Conservation (phyloP, 2,329 filamentous ascomycete species). For the Neonectria sp. region DNA sequence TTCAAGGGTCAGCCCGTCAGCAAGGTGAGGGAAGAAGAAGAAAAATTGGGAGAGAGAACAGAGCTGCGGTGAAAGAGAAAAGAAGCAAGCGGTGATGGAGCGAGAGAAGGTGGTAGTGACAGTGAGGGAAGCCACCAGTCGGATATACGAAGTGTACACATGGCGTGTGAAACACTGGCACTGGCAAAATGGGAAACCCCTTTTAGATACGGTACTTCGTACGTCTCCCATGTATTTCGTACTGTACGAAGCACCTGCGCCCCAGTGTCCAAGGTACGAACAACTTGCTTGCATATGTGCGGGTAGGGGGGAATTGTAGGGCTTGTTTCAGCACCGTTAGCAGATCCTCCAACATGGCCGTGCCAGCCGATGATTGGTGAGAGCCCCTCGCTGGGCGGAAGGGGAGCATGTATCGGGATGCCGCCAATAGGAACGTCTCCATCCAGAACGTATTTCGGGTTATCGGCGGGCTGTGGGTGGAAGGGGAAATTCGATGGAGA, state of each 20-base stretch:
- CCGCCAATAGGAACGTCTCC: slow-evolving; percentile 25
- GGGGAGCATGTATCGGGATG: slow-evolving; percentile 19
- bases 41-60: neutral
- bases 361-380: slow-evolving; percentile 40
- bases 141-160: no score
- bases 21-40: neutral
- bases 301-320: slow-evolving; percentile 42
- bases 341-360: slow-evolving; percentile 40
- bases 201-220: no score
- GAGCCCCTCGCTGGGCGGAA: slow-evolving; percentile 18
- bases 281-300: slow-evolving; percentile 39
- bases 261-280: slow-evolving; percentile 5
- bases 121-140: neutral
- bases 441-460: neutral
- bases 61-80: neutral
- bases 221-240: no score
- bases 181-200: no score
- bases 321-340: slow-evolving; percentile 48
- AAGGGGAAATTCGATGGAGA: neutral
- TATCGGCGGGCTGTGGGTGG: neutral
- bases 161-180: no score
- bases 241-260: neutral
- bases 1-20: neutral
- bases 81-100: neutral
- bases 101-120: neutral